phyloP scores from a whole-genome alignment of 345 rosid species.

The Ceriops decandra region DNA sequence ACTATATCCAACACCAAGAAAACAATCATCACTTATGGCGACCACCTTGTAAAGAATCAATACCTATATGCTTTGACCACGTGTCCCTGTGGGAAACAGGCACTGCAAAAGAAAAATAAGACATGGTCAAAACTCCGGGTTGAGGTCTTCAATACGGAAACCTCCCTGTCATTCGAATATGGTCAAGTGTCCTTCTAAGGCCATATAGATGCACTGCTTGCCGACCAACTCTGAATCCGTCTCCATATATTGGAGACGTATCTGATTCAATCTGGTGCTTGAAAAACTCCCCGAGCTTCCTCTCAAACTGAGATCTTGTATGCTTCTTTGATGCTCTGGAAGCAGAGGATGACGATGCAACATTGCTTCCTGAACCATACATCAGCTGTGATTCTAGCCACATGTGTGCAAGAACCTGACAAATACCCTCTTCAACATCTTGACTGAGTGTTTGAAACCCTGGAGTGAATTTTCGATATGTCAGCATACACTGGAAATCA shows the following conservation, averaged over 20 bases:
- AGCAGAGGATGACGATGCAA: slow-evolving; percentile 49
- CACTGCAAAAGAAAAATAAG: slow-evolving; percentile 8
- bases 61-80: slow-evolving; percentile 14
- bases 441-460: slow-evolving; percentile 75
- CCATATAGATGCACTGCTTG: slow-evolving; percentile 70
- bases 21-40: slow-evolving; percentile 6
- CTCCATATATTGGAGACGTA: slow-evolving; percentile 82
- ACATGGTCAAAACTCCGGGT: neutral
- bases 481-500: neutral
- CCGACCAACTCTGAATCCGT: slow-evolving; percentile 83
- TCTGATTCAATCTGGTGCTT: slow-evolving; percentile 93
- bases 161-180: slow-evolving; percentile 72
- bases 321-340: slow-evolving; percentile 64
- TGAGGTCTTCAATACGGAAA: slow-evolving; percentile 55
- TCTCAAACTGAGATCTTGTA: slow-evolving; percentile 77
- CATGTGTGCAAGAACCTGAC: slow-evolving; percentile 95
- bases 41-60: slow-evolving; percentile 1
- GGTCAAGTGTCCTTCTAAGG: slow-evolving; percentile 75
- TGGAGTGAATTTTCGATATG: slow-evolving; percentile 18
- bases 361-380: slow-evolving; percentile 32
- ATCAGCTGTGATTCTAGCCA: slow-evolving; percentile 68
- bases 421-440: slow-evolving; percentile 95
- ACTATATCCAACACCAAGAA: neutral
- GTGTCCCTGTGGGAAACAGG: neutral
- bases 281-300: slow-evolving; percentile 80